Evolutionary conservation across 176 grass and related monocot genomes (phyloP).

Genomic region (Areca catechu): DNA sequence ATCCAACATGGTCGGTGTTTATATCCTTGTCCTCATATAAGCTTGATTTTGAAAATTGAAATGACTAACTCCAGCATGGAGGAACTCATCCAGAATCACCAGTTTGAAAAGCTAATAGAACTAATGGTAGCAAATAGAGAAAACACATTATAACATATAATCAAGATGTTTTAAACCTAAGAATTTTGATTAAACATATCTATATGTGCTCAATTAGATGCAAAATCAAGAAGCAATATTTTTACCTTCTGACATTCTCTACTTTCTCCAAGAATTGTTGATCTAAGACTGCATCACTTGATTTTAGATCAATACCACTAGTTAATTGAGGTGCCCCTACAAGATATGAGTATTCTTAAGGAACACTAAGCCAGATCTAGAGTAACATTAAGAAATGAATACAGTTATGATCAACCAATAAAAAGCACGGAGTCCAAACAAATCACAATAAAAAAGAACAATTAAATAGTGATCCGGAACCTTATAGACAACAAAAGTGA

Average conservation of each 20-base stretch:
- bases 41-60: too few species aligned
- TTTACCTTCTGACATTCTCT: slow-evolving; percentile 58
- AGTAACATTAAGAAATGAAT: neutral
- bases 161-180: neutral
- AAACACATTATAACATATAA: neutral
- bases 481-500: too few species aligned
- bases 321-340: slow-evolving; percentile 39
- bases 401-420: neutral
- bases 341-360: slow-evolving; percentile 12
- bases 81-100: too few species aligned
- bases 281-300: slow-evolving; percentile 37
- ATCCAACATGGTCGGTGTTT: too few species aligned
- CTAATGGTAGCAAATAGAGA: too few species aligned
- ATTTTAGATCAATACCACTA: slow-evolving; percentile 31
- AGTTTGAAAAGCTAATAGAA: too few species aligned
- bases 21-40: too few species aligned
- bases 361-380: slow-evolving; percentile 1
- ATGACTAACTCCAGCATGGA: too few species aligned
- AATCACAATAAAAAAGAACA: too few species aligned
- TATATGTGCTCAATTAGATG: slow-evolving; percentile 1
- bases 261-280: slow-evolving; percentile 56
- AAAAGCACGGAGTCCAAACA: neutral
- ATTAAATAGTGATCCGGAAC: too few species aligned
- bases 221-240: neutral
- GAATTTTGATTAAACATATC: neutral